phyloP scores from a whole-genome alignment of 1,284 basidiomycete genomes.

The Ceratobasidium sp. region DNA sequence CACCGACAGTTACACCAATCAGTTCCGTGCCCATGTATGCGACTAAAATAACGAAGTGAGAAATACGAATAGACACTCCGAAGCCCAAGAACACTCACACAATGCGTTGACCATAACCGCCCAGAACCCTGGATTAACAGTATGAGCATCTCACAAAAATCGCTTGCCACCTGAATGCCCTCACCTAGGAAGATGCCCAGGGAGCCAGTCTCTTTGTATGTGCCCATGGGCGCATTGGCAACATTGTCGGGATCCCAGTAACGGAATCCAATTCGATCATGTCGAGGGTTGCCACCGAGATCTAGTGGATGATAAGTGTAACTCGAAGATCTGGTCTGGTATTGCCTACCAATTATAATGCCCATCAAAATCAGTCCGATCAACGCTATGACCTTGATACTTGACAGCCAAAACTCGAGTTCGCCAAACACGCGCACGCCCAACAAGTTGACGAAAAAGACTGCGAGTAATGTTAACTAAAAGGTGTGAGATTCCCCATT shows the following conservation, averaged over 20 bases:
- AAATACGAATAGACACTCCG: conserved; percentile 45
- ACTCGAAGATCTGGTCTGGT: neutral
- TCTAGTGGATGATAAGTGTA: conserved; percentile 57
- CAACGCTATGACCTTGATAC: conserved; percentile 63
- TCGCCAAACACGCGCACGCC: conserved; percentile 66
- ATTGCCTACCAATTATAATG: conserved; percentile 49
- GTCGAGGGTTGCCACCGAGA: conserved; percentile 71
- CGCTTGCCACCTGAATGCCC: conserved; percentile 20
- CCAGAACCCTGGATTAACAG: conserved; percentile 64
- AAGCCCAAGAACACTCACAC: conserved; percentile 34
- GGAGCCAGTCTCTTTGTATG: conserved; percentile 50
- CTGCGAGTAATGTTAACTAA: conserved; percentile 46
- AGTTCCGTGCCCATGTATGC: conserved; percentile 69
- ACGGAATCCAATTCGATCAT: conserved; percentile 63
- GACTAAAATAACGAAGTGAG: conserved; percentile 48
- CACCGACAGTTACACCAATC: conserved; percentile 55
- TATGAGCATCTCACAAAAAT: conserved; percentile 4
- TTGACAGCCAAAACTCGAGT: conserved; percentile 55
- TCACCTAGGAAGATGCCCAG: conserved; percentile 53
- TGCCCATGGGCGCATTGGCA: conserved; percentile 52
- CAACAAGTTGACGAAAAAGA: conserved; percentile 64
- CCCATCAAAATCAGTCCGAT: conserved; percentile 67
- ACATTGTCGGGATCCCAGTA: conserved; percentile 52
- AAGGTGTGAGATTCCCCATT: neutral
- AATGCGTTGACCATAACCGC: conserved; percentile 52